Conservation (phyloP, 2,329 filamentous ascomycete genomes). For the Colletotrichum sp. region DNA sequence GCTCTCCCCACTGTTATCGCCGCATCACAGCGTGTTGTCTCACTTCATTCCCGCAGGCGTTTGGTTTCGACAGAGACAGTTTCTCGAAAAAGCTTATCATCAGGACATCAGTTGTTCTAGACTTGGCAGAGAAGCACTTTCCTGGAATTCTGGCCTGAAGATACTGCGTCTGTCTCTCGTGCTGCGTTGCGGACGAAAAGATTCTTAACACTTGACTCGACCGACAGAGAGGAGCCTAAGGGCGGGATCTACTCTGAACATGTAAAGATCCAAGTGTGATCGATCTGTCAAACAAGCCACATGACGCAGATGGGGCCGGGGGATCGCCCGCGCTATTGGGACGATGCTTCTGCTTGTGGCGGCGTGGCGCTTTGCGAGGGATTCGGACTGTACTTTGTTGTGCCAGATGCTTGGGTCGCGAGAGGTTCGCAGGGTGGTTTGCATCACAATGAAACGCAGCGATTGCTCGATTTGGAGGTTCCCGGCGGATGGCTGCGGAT, state of each 20-base stretch:
- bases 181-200: neutral
- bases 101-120: neutral
- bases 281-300: neutral
- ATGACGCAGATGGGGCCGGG: neutral
- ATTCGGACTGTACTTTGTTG: accelerated
- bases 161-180: neutral
- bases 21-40: neutral
- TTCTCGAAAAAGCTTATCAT: neutral
- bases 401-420: neutral
- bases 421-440: accelerated
- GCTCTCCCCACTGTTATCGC: neutral
- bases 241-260: neutral
- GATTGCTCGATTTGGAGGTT: neutral
- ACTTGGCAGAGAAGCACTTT: accelerated
- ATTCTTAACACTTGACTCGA: neutral
- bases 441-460: neutral
- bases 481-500: neutral
- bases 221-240: neutral
- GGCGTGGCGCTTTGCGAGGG: neutral
- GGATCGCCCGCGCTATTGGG: neutral
- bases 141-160: neutral
- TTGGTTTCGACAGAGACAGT: neutral
- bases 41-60: neutral
- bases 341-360: neutral
- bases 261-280: neutral